A percentile compares a stretch with the other conserved stretches of the same genome.
These are phyloP conservation scores for Phytophthora syringae DNA, from an alignment of 352 stramenopile genomes.

Conservation along the genomic window DNA sequence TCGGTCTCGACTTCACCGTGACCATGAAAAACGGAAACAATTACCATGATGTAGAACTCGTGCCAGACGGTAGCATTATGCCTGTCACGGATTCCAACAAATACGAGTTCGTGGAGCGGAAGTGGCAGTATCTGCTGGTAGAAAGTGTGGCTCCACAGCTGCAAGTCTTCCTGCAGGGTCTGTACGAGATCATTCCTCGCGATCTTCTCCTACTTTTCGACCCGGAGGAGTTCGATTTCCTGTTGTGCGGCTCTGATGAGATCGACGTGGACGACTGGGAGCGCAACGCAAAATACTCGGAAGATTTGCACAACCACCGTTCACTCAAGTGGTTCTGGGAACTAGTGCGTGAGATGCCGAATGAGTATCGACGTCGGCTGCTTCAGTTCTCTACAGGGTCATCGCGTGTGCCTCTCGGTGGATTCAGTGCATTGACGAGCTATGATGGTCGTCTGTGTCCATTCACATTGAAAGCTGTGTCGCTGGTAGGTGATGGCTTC, in stretches of 20 bases:
- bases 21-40: conserved; percentile 26
- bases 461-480: conserved; percentile 54
- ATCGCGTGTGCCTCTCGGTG: conserved; percentile 55
- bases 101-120: conserved; percentile 87
- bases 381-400: conserved; percentile 67
- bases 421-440: conserved; percentile 55
- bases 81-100: conserved; percentile 94
- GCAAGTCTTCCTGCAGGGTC: conserved; percentile 84
- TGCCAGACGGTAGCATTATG: conserved; percentile 44
- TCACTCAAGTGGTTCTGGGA: conserved; percentile 48
- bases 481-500: conserved; percentile 42
- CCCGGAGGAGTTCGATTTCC: conserved; percentile 94
- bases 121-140: conserved; percentile 92
- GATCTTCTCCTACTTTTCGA: conserved; percentile 94
- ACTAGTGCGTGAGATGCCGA: conserved; percentile 75
- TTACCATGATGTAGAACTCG: conserved; percentile 37
- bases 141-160: conserved; percentile 87
- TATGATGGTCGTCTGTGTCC: conserved; percentile 58
- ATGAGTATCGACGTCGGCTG: conserved; percentile 51
- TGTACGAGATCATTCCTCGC: conserved; percentile 95
- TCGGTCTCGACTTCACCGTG: conserved; percentile 57
- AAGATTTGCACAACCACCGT: conserved; percentile 35
- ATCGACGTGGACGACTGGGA: conserved; percentile 96
- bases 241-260: conserved; percentile 93
- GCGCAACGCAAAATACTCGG: conserved; percentile 67